phyloP scores from a whole-genome alignment of 2,329 filamentous ascomycete genomes.

The Colletotrichum musae region DNA sequence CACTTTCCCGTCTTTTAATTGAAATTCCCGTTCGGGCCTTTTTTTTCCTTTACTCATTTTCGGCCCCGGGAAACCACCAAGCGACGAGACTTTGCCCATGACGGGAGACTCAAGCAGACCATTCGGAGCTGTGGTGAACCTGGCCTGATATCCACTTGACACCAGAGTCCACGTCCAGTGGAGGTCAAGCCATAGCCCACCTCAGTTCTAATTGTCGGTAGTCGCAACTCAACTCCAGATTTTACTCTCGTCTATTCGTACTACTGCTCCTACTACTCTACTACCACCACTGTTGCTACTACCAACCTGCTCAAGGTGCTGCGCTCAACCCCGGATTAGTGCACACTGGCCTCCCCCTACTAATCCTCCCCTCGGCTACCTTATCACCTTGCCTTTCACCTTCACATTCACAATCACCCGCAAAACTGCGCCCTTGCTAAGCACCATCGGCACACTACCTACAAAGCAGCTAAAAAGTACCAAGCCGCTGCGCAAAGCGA shows the following conservation, averaged over 20 bases:
- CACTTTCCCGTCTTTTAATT: conserved; percentile 39
- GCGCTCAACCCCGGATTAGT: no score
- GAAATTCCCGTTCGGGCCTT: conserved; percentile 41
- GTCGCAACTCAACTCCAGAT: background rate
- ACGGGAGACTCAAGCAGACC: background rate
- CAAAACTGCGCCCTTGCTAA: background rate
- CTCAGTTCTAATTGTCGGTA: conserved; percentile 5
- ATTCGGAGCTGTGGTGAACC: no score
- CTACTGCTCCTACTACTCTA: no score
- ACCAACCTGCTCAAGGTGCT: no score
- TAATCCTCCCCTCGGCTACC: no score
- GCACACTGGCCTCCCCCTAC: no score
- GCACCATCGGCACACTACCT: background rate
- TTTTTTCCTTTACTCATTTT: conserved; percentile 14
- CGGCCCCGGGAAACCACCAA: conserved; percentile 28
- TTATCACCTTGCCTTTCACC: no score
- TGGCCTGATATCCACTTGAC: background rate
- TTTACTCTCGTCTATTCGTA: no score
- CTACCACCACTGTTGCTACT: no score
- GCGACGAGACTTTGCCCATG: conserved; percentile 12
- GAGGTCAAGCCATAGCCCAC: no score
- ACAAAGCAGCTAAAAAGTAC: conserved; percentile 14
- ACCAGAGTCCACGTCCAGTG: no score
- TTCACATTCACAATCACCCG: no score
- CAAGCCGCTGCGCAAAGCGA: conserved; percentile 17